These are phyloP conservation scores for Haematococcus sp. DNA, from an alignment of 139 green algal genomes.

Conservation along the genomic window DNA sequence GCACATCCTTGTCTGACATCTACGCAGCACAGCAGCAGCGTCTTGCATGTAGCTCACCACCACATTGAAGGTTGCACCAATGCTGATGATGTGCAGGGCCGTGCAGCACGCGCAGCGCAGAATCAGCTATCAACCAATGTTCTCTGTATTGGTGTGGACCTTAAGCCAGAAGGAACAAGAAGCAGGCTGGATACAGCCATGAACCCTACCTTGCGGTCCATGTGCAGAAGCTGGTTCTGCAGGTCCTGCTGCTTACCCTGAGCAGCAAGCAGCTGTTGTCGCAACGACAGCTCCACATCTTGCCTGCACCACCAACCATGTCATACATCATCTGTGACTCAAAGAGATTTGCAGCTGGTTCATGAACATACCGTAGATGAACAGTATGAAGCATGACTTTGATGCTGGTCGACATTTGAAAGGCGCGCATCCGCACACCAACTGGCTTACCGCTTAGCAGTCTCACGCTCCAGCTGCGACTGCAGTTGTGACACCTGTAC, in stretches of 20 bases:
- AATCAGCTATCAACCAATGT: no score
- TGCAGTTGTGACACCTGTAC: conserved; percentile 17
- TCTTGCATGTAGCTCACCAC: not conserved
- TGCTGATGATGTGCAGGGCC: no score
- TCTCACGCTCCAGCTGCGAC: conserved; percentile 18
- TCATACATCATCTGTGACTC: no score
- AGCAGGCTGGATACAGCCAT: no score
- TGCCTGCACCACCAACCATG: conserved; percentile 9
- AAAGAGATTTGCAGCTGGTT: not conserved
- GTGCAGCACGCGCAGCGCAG: no score
- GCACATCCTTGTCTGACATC: conserved; percentile 4
- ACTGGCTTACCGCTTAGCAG: conserved; percentile 1
- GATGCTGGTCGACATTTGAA: no score
- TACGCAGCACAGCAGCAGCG: not conserved
- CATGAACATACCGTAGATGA: not conserved
- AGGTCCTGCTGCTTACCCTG: conserved; percentile 6
- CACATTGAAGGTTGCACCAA: no score
- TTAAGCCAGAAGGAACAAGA: no score
- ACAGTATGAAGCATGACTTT: no score
- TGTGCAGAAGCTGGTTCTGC: not conserved
- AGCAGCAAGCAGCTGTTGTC: conserved; percentile 17
- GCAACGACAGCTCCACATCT: conserved; percentile 8
- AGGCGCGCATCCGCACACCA: not conserved
- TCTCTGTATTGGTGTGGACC: no score
- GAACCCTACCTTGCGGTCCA: conserved; percentile 3